Evolutionary conservation across 2,329 filamentous ascomycete species (phyloP), one percentile per base, ranked within the genome.

Genomic region (Fusarium newnesense): DNA sequence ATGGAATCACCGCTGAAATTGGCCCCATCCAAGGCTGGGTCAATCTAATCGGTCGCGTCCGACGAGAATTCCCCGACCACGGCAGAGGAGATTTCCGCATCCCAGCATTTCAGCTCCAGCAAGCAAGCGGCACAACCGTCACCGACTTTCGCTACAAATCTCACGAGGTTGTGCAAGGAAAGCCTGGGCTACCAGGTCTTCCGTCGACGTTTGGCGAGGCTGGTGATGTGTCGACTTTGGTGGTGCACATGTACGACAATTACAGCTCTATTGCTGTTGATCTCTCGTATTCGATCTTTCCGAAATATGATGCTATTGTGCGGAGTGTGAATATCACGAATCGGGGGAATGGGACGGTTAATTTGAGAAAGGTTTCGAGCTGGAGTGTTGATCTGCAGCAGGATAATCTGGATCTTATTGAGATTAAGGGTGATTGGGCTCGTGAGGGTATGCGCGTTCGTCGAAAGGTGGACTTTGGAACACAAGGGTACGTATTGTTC

Each of bases 41-140:
- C 91, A 89, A 89, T 85, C 24, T 82, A 83, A 37, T 80, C 83
- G 85, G 85, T 13, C 88, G 87, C 39, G 77, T 86, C n/a, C 85
- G 88, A n/a, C 86, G 90, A 54, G 90, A 92, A 77, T 91, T 91
- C 60, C 90, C 90, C 2, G 90, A 92, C 64, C 81, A 89, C 8
- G 90, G 90, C 2, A 85, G 89, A n/a, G 90, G 90, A 30, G 91
- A 92, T 77, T 90, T 91, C 67, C 86, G 91, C 11, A 80, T 87
- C 5, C 90, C 90, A 1, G 90, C 90, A 0, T 84, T 92, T 18
- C 86, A 88, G 36, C 89, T 92, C 70, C 84, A 85, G 59, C 89
- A 92, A 73, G 81, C 86, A 2, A 85, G 85, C 24, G 90, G 90
- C 32, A 85, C 89, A 69, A 90, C 89, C 1, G 85, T 92, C 24